Evolutionary conservation across 805 yeast genomes (phyloP), one percentile per base, ranked within the genome.

Genomic region (Danielia reshetovae): DNA sequence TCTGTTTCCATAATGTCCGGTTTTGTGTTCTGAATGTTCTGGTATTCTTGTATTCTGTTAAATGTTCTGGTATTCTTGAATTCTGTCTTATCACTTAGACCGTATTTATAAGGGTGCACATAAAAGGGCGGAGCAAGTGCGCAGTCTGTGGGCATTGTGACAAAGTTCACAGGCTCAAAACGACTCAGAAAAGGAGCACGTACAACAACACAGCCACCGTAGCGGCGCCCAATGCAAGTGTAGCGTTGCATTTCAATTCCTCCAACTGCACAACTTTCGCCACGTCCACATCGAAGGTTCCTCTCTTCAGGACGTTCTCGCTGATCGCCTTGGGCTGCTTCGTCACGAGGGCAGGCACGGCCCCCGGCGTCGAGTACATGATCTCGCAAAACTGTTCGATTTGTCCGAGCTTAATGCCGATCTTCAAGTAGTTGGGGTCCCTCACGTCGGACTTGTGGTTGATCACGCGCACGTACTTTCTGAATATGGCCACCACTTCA

Each of bases 331-430:
- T 49, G 66, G 44, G 25, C n/a, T 41, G 42, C 24, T 52, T 50
- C 15, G 56, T 59, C 26, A 71, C 74, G 14, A 81, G 81, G 9
- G 42, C 35, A 27, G 89, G 89, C 34, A 80, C 39, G 24, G 44
- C 45, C 11, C 44, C 47, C 26, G 31, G 53, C 36, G 81, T 68
- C 5, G 89, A 93, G 55, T 79, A 78, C 74, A 84, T 70, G 32
- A 70, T 68, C 56, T 90, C 96, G 51, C 90, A 80, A 60, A 77
- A 83, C 65, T 85, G 95, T 53, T 87, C 95, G 45, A 93, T 77
- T 59, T 85, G 83, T 34, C 93, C 96, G 59, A 95, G 84, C 45
- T 77, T 76, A 45, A 86, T 77, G 49, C 94, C 95, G 46, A 93
- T 75, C 40, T 79, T 75, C 52, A 89, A 68, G 61, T 85, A 90